These are phyloP conservation scores for Porphyrellus sp. DNA, from an alignment of 1,284 basidiomycete genomes.

Conservation along the genomic window DNA sequence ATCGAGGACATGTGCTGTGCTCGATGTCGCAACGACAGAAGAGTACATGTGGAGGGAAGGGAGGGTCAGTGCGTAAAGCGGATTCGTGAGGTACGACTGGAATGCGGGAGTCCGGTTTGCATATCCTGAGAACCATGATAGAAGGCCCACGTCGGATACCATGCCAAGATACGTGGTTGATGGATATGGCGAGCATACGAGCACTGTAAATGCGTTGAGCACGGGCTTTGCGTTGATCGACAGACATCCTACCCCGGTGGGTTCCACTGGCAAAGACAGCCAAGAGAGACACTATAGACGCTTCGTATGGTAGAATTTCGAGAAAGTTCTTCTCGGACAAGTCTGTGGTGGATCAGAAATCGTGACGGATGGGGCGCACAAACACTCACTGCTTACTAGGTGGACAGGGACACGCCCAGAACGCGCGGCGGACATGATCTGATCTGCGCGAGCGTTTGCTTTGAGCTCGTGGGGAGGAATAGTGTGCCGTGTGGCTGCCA, in stretches of 20 bases:
- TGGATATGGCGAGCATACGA: constrained; percentile 44
- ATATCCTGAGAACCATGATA: constrained; percentile 61
- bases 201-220: constrained; percentile 38
- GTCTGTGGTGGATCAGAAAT: constrained; percentile 42
- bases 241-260: constrained; percentile 54
- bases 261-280: constrained; percentile 64
- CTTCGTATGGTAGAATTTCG: constrained; percentile 56
- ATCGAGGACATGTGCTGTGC: constrained; percentile 60
- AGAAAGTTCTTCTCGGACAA: constrained; percentile 79
- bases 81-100: constrained; percentile 52
- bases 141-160: constrained; percentile 58
- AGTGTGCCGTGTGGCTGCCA: constrained; percentile 73
- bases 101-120: constrained; percentile 49
- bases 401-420: constrained; percentile 67
- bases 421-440: constrained; percentile 69
- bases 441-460: constrained; percentile 55
- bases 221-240: neutral
- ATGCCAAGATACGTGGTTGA: constrained; percentile 49
- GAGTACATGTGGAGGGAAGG: constrained; percentile 62
- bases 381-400: constrained; percentile 68
- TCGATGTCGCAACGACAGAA: constrained; percentile 57
- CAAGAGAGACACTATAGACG: constrained; percentile 60
- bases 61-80: constrained; percentile 55
- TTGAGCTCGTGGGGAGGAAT: constrained; percentile 55
- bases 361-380: neutral